These are phyloP conservation scores for Kwoniella shivajii DNA, from an alignment of 1,284 basidiomycete genomes.

Conservation along the genomic window DNA sequence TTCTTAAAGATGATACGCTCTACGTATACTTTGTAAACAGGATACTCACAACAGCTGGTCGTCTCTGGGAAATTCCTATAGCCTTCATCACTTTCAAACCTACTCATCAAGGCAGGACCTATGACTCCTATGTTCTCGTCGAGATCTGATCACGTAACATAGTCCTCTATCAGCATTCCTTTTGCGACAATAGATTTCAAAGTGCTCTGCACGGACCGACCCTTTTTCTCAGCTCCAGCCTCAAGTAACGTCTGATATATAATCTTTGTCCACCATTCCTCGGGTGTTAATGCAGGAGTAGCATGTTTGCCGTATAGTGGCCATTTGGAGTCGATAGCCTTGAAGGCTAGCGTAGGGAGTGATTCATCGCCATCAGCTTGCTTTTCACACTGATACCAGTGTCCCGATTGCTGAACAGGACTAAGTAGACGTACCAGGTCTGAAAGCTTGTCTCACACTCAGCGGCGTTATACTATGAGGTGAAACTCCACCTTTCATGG, in stretches of 20 bases:
- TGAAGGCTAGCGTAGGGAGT: no score
- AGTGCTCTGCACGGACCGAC: constrained; percentile 15
- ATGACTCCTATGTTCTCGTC: constrained; percentile 26
- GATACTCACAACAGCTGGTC: constrained; percentile 32
- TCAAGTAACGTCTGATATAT: constrained; percentile 44
- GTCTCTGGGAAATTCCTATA: constrained; percentile 52
- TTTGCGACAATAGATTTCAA: neutral
- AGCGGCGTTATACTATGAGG: constrained; percentile 29
- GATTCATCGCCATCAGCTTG: no score
- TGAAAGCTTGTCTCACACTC: constrained; percentile 47
- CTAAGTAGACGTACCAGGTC: constrained; percentile 40
- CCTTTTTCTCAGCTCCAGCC: constrained; percentile 38
- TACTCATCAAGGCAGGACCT: constrained; percentile 31
- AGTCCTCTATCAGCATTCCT: neutral
- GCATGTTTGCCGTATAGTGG: constrained; percentile 50
- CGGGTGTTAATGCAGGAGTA: constrained; percentile 41
- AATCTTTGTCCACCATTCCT: constrained; percentile 51
- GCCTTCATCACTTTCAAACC: constrained; percentile 52
- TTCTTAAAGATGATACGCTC: neutral
- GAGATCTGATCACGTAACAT: constrained; percentile 33
- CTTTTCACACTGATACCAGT: no score
- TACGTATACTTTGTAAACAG: neutral
- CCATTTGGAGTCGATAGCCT: constrained; percentile 30
- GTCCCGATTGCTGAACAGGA: no score
- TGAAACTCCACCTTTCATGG: constrained; percentile 40